Evolutionary conservation across 768 basidiomycete genomes (phyloP).

Genomic region (Hygrocybe punicea): DNA sequence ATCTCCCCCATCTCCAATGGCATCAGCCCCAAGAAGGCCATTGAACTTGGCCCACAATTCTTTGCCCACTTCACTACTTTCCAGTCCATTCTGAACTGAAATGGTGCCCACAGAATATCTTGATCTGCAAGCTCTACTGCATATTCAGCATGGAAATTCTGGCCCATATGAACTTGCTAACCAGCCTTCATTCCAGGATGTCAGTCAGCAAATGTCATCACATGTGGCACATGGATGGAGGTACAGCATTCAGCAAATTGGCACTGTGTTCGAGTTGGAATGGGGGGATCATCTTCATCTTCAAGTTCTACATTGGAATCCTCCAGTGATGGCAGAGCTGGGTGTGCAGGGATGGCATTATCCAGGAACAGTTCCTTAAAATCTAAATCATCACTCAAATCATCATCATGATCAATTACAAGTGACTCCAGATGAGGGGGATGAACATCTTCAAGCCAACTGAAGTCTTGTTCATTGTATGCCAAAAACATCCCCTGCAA

Average conservation of each 20-base stretch:
- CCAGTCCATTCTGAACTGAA: slow-evolving; percentile 29
- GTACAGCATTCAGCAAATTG: not conserved
- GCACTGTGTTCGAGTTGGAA: not conserved
- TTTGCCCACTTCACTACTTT: slow-evolving; percentile 34
- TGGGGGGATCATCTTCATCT: not conserved
- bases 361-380: not conserved
- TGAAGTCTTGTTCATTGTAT: not conserved
- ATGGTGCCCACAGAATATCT: slow-evolving; percentile 22
- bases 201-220: not conserved
- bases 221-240: not conserved
- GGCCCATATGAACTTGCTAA: not conserved
- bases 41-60: slow-evolving; percentile 26
- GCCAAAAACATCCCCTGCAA: not conserved
- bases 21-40: slow-evolving; percentile 28
- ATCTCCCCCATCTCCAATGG: too few species aligned
- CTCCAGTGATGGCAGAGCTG: not conserved
- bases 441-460: not conserved
- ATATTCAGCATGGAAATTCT: not conserved
- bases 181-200: not conserved
- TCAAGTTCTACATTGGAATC: not conserved
- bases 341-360: not conserved
- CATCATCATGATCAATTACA: not conserved
- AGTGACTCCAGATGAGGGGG: not conserved
- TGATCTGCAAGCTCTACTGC: not conserved
- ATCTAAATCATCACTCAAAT: not conserved